Evolutionary conservation across 495 filamentous ascomycete species (phyloP).

Genomic region (Cryomyces antarcticus): DNA sequence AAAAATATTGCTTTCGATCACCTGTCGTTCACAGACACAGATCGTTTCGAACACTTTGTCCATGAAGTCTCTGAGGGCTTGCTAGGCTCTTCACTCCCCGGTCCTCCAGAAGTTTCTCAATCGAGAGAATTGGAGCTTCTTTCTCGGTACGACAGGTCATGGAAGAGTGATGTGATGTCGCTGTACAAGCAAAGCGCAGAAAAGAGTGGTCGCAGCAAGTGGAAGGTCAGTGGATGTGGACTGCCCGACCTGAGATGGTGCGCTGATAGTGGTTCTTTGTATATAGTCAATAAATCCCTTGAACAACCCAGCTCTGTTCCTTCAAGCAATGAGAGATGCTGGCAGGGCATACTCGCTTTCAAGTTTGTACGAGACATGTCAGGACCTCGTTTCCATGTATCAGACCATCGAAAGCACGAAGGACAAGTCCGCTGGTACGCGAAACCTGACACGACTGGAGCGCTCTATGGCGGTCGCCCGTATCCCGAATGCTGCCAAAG

Average conservation of each 20-base stretch:
- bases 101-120: too few relatives aligned
- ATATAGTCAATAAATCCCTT: conserved; percentile 41
- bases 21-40: conserved; percentile 29
- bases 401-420: too few relatives aligned
- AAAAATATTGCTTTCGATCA: conserved; percentile 31
- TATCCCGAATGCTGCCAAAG: conserved; percentile 38
- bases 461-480: conserved; percentile 38
- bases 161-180: too few relatives aligned
- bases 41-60: conserved; percentile 23
- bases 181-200: neutral
- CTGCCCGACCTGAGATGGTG: conserved; percentile 16
- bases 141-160: too few relatives aligned
- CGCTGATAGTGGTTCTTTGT: conserved; percentile 12
- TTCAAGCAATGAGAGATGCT: too few relatives aligned
- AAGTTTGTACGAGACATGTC: too few relatives aligned
- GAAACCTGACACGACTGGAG: conserved; percentile 41
- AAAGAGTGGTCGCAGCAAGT: conserved; percentile 13
- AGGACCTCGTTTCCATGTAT: too few relatives aligned
- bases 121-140: too few relatives aligned
- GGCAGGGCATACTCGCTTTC: too few relatives aligned
- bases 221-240: conserved; percentile 28
- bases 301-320: conserved; percentile 37
- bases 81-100: neutral
- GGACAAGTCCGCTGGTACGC: too few relatives aligned
- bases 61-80: conserved; percentile 9